Evolutionary conservation across 176 grass and related monocot genomes (phyloP).

Genomic region (Zoysia pacifica): DNA sequence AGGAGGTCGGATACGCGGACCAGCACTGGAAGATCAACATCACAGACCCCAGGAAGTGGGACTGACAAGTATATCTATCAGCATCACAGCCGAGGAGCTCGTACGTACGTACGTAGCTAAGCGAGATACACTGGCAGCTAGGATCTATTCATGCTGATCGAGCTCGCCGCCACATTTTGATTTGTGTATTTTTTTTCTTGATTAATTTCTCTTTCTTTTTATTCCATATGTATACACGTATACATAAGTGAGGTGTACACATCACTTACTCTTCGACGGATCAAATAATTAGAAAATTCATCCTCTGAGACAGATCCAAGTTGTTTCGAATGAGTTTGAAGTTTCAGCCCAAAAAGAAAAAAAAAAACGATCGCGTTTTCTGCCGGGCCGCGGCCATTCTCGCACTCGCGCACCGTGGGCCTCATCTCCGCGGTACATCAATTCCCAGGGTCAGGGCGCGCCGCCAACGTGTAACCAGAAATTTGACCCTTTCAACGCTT

Average conservation of each 20-base stretch:
- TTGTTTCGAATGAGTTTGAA: not conserved
- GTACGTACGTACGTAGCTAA: conserved; percentile 3
- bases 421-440: no score
- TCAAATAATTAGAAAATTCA: not conserved
- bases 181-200: not conserved
- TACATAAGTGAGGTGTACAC: not conserved
- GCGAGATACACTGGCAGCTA: not conserved
- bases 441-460: no score
- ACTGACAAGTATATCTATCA: not conserved
- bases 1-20: conserved; percentile 47
- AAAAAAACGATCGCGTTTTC: no score
- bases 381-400: no score
- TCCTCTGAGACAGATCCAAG: not conserved
- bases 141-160: not conserved
- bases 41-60: conserved; percentile 70
- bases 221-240: not conserved
- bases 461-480: not conserved
- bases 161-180: conserved; percentile 37
- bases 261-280: not conserved
- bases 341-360: no score
- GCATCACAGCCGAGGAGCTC: not conserved
- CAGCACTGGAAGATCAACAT: conserved; percentile 83
- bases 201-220: not conserved
- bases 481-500: conserved; percentile 35
- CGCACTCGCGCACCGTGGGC: no score